Evolutionary conservation across 1,284 basidiomycete genomes (phyloP).

Genomic region (Xerocomus amazonicus): DNA sequence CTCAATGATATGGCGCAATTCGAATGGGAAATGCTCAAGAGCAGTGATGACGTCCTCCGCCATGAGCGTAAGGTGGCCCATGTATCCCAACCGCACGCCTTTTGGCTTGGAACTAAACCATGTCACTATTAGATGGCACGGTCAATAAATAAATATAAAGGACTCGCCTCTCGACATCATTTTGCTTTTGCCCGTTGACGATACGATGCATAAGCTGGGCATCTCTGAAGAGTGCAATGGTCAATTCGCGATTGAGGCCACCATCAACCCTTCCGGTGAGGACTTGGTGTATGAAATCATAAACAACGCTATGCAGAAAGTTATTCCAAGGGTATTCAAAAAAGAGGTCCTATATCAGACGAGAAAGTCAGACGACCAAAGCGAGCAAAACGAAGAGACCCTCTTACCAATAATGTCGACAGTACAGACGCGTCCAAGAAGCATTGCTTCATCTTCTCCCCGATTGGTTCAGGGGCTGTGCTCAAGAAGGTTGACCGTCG

Average conservation of each 20-base stretch:
- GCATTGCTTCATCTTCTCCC: conserved; percentile 74
- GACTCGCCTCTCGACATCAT: conserved; percentile 69
- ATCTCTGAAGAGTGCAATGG: conserved; percentile 77
- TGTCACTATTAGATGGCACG: conserved; percentile 8
- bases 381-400: conserved; percentile 1
- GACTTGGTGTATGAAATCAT: conserved; percentile 95
- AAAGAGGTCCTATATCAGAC: conserved; percentile 71
- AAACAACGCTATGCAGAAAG: conserved; percentile 95
- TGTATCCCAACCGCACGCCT: conserved; percentile 84
- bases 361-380: neutral
- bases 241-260: conserved; percentile 78
- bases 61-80: conserved; percentile 96
- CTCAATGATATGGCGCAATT: conserved; percentile 64
- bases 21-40: conserved; percentile 81
- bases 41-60: conserved; percentile 86
- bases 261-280: conserved; percentile 81
- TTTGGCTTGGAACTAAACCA: conserved; percentile 55
- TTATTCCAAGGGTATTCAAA: conserved; percentile 98
- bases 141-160: conserved; percentile 1
- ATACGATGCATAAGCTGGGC: conserved; percentile 78
- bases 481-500: conserved; percentile 42
- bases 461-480: conserved; percentile 42
- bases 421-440: conserved; percentile 74
- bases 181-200: conserved; percentile 76
- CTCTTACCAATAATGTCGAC: conserved; percentile 67